These are phyloP conservation scores for Nyctanthes arbortristis DNA, from an alignment of 257 asterid genomes.

Conservation along the genomic window DNA sequence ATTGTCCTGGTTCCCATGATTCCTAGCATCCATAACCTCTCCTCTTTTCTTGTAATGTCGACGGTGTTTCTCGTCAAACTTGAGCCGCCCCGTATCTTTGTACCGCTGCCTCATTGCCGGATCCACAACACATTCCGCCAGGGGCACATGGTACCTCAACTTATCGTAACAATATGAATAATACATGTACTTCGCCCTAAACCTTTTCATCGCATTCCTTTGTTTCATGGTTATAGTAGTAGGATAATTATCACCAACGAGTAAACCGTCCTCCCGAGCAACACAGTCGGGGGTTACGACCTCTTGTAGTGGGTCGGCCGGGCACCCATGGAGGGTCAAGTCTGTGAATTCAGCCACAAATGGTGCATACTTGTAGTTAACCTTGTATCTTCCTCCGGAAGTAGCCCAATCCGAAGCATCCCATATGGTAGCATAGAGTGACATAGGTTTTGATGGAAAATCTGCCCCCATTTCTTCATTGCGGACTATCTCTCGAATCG, in stretches of 20 bases:
- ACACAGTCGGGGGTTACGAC: constrained; percentile 38
- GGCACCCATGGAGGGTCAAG: constrained; percentile 75
- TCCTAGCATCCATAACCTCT: constrained; percentile 35
- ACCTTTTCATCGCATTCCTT: constrained; percentile 58
- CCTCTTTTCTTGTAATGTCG: constrained; percentile 45
- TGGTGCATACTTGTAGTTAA: constrained; percentile 87
- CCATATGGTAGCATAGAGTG: constrained; percentile 90
- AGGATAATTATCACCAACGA: constrained; percentile 38
- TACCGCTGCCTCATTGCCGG: constrained; percentile 43
- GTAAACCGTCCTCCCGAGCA: constrained; percentile 30
- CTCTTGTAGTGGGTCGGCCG: constrained; percentile 63
- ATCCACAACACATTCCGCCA: constrained; percentile 71
- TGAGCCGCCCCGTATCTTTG: constrained; percentile 67
- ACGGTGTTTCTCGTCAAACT: constrained; percentile 44
- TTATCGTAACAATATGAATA: constrained; percentile 79
- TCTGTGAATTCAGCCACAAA: constrained; percentile 80
- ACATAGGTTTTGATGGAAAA: constrained; percentile 92
- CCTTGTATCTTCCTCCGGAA: constrained; percentile 77
- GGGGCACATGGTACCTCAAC: constrained; percentile 57
- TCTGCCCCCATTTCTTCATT: constrained; percentile 80
- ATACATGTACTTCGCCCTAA: constrained; percentile 64
- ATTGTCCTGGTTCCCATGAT: constrained; percentile 41
- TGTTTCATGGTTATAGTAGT: constrained; percentile 47
- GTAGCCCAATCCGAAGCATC: constrained; percentile 99
- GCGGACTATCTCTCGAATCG: constrained; percentile 65